Percentiles rank a stretch among this genome's conserved stretches.
phyloP scores from a whole-genome alignment of 495 filamentous ascomycete genomes.

The Tuber umbilicatum region DNA sequence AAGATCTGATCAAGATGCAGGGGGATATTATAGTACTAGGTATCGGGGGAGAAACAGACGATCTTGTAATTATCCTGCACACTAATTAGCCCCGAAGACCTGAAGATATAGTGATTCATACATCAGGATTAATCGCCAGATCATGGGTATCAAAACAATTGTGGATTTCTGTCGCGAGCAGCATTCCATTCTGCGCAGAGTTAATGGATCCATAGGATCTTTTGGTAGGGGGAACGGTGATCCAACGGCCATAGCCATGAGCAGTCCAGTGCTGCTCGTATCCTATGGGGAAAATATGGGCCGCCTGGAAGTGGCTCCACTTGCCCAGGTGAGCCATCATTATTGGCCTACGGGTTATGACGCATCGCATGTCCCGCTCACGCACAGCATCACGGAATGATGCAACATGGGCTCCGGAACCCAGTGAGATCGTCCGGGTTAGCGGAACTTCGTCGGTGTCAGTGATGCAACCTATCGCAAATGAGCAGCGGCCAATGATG shows the following conservation, averaged over 20 bases:
- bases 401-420: slow-evolving; percentile 22
- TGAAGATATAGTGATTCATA: slow-evolving; percentile 1
- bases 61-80: slow-evolving; percentile 41
- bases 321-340: not conserved
- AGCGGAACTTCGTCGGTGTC: slow-evolving; percentile 41
- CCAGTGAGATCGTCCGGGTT: slow-evolving; percentile 36
- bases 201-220: slow-evolving; percentile 23
- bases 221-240: slow-evolving; percentile 36
- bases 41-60: slow-evolving; percentile 39
- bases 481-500: too few relatives aligned
- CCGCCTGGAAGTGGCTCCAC: slow-evolving; percentile 42
- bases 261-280: slow-evolving; percentile 40
- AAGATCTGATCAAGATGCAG: slow-evolving; percentile 43
- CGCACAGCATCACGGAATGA: slow-evolving; percentile 37
- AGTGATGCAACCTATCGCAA: slow-evolving; percentile 23
- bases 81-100: too few relatives aligned
- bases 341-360: slow-evolving; percentile 37
- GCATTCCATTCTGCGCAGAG: slow-evolving; percentile 41
- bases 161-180: slow-evolving; percentile 41
- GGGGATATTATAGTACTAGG: slow-evolving; percentile 39
- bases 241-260: slow-evolving; percentile 41
- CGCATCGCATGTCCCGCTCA: slow-evolving; percentile 41
- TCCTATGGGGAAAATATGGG: slow-evolving; percentile 44
- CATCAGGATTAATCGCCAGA: slow-evolving; percentile 33
- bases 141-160: slow-evolving; percentile 41